phyloP scores from a whole-genome alignment of 2,329 filamentous ascomycete species.

The Colletotrichum simmondsii region DNA sequence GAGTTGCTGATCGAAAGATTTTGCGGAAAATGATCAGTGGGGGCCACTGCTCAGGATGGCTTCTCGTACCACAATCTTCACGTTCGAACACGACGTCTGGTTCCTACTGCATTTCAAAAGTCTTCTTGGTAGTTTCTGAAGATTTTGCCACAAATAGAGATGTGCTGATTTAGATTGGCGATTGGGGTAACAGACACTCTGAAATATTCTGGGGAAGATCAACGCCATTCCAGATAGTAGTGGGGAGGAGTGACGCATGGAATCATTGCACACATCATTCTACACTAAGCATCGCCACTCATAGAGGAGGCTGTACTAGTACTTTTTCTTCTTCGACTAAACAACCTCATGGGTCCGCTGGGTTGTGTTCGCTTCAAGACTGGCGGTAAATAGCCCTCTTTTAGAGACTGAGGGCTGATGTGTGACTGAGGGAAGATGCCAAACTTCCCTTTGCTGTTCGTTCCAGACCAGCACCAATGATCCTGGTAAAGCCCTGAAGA shows the following conservation, averaged over 20 bases:
- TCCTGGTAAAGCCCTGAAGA: conserved; percentile 44
- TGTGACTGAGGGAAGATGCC: conserved; percentile 53
- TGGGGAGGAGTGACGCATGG: no score
- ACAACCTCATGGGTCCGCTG: conserved; percentile 12
- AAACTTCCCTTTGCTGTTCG: conserved; percentile 49
- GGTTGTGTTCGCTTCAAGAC: neutral
- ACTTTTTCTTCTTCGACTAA: conserved; percentile 9
- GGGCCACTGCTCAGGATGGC: neutral
- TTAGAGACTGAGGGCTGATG: conserved; percentile 41
- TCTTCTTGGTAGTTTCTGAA: neutral
- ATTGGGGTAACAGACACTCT: no score
- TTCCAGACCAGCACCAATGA: conserved; percentile 55
- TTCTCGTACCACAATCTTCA: neutral
- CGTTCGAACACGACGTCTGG: neutral
- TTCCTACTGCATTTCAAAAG: neutral
- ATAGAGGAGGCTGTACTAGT: conserved; percentile 10
- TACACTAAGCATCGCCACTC: neutral
- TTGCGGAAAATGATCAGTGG: no score
- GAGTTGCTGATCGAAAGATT: no score
- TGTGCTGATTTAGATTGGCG: neutral
- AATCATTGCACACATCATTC: neutral
- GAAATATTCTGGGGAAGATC: no score
- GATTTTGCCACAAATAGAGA: neutral
- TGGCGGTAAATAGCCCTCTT: neutral
- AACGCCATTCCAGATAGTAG: no score